Evolutionary conservation across 1,284 basidiomycete genomes (phyloP), one percentile per base, ranked within the genome.

Genomic region (Termitomyces sp.): DNA sequence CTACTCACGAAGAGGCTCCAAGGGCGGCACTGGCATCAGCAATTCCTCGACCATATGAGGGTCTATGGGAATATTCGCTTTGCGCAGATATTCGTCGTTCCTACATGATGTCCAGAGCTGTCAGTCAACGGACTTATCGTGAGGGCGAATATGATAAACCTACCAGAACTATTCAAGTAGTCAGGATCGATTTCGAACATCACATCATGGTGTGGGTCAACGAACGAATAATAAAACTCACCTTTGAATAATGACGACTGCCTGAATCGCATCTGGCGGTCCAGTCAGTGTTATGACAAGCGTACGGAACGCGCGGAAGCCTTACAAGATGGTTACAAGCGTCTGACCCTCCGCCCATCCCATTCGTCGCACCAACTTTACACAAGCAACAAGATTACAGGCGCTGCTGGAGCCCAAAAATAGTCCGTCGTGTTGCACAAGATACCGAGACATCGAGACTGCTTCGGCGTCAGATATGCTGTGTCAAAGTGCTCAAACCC

Each of bases 371-470:
- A 80, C 84, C 5, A 92, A 73, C 60, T 87, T 86, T 10, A 97
- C 79, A 58, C 89, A 92, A 0, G 95, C 91, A 13, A 97, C 84
- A 31, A 98, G 78, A 66, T 99, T 99, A 65, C 95, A 97, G 0
- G 97, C 96, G 60, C 92, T 95, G 52, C 93, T 97, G 0, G 93
- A 97, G 4, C 97, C 97, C 19, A 99, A 76, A 72, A 97, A 98
- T 9, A 99, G 74, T 0, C 96, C 97, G 60, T 99, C 97, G 53
- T 92, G 75, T 45, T 84, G 73, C 3, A 95, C 91, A 13, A 97
- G 78, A 66, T 93, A 91, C 9, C 93, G 83, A 0, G 93, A 89
- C 93, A 97, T 96, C 14, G 86, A 82, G 30, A 96, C 91, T 0
- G 93, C 93, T 70, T 97, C 94, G 2, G 78, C 84, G 60, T 97